phyloP scores from a whole-genome alignment of 345 rosid genomes.

The Jatropha curcas region DNA sequence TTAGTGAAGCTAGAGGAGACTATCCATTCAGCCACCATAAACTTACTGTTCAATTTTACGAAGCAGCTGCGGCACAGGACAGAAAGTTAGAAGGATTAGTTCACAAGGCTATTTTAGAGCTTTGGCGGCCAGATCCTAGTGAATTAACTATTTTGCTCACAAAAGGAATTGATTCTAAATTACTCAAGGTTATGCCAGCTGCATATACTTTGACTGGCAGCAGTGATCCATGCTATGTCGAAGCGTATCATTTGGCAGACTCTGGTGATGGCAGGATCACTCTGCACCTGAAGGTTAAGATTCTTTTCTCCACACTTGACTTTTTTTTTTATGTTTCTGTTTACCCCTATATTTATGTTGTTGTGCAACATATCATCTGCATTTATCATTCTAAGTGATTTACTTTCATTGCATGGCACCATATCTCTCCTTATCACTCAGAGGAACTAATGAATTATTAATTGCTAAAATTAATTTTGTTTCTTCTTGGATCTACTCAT shows the following conservation, averaged over 20 bases:
- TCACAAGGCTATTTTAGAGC: constrained; percentile 97
- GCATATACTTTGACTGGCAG: constrained; percentile 85
- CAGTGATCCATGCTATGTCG: constrained; percentile 97
- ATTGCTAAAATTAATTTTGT: background rate
- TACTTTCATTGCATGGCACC: background rate
- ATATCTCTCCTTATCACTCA: background rate
- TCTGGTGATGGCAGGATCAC: constrained; percentile 93
- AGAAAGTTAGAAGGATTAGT: constrained; percentile 92
- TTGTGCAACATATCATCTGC: background rate
- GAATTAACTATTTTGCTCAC: constrained; percentile 78
- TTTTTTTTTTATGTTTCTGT: background rate
- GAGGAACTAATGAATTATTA: background rate
- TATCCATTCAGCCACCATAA: constrained; percentile 99
- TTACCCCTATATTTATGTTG: background rate
- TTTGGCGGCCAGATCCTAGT: constrained; percentile 96
- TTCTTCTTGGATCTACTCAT: background rate
- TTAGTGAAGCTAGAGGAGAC: constrained; percentile 97
- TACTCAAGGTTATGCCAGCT: constrained; percentile 75
- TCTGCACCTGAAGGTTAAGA: constrained; percentile 77
- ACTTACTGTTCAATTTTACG: constrained; percentile 96
- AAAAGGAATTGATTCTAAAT: constrained; percentile 70
- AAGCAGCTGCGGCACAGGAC: constrained; percentile 97
- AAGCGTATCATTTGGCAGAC: constrained; percentile 96
- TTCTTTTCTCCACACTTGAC: background rate
- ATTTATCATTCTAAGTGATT: background rate